Evolutionary conservation across 176 grass and related monocot species (phyloP), one percentile per base, ranked within the genome.

Genomic region (Chrysopogon serrulatus): DNA sequence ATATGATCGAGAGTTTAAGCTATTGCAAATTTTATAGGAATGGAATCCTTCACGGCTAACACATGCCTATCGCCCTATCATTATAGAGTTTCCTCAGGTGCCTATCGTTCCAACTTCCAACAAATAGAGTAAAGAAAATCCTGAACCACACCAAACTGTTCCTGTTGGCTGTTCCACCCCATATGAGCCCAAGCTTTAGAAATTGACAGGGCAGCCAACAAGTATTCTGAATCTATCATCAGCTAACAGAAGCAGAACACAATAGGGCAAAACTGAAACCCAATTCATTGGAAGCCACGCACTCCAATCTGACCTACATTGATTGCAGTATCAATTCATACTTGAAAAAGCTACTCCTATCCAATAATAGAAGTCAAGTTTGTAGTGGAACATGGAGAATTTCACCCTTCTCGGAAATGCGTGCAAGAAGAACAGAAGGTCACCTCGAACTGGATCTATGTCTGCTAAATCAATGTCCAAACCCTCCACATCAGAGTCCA

Each of bases 371-470:
- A 68, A 41, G 36, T 59, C 33, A 86, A 64, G 53, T 34, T 54
- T 44, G 44, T 8, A 40, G 23, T 43, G 68, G 1, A 85, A 64
- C 10, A 61, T 48, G 31, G 27, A 45, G 32, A 37, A 23, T 53
- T 27, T 7, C 10, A 3, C 43, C 69, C 45, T 61, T n/a, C 6
- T 43, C 1, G 24, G 23, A 23, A 79, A 67, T 74, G 31, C 34
- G 64, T 53, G 1, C 53, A 47, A 11, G 35, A 83, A 10, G 6
- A 76, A 39, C 5, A 19, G 45, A 34, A 88, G 59, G 31, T 91
- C 66, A 98, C 93, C 96, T 95, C 82, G 56, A 42, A 95, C 77
- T 6, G 92, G 93, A 68, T 98, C 89, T 43, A 93, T 43, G 30
- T 17, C 82, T 10, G 83, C 33, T 2, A 90, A 19, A 88, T 91